A percentile compares a stretch with the other conserved stretches of the same genome.
phyloP scores from a whole-genome alignment of 306 rosid species.

The Glycyrrhiza uralensis region DNA sequence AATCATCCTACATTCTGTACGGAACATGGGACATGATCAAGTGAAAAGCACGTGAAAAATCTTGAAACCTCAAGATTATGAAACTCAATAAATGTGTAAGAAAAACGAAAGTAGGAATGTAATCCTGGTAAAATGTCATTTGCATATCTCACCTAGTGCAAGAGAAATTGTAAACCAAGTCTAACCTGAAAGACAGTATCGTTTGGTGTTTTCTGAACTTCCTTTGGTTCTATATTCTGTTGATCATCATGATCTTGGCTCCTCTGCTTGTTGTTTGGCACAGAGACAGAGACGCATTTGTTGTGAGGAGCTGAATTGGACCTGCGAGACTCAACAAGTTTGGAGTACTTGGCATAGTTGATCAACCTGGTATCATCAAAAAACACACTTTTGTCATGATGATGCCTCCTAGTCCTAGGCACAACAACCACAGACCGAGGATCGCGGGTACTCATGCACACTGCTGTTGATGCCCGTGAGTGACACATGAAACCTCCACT shows the following conservation, averaged over 20 bases:
- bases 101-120: too few relatives aligned
- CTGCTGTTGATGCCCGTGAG: constrained; percentile 59
- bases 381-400: constrained; percentile 18
- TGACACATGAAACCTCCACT: constrained; percentile 65
- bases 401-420: constrained; percentile 36
- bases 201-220: constrained; percentile 30
- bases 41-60: too few relatives aligned
- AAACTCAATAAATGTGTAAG: not conserved
- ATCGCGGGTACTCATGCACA: constrained; percentile 53
- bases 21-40: too few relatives aligned
- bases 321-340: constrained; percentile 41
- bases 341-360: constrained; percentile 49
- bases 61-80: too few relatives aligned
- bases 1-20: too few relatives aligned
- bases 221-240: constrained; percentile 9
- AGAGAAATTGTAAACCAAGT: not conserved
- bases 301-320: constrained; percentile 4
- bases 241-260: constrained; percentile 6
- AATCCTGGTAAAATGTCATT: too few relatives aligned
- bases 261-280: constrained; percentile 16
- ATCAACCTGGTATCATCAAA: constrained; percentile 32
- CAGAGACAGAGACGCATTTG: constrained; percentile 11
- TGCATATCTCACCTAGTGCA: not conserved
- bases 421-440: constrained; percentile 45
- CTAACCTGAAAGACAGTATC: constrained; percentile 58